Evolutionary conservation across 78 protist species (phyloP).

Genomic region (Diacronema lutheri): DNA sequence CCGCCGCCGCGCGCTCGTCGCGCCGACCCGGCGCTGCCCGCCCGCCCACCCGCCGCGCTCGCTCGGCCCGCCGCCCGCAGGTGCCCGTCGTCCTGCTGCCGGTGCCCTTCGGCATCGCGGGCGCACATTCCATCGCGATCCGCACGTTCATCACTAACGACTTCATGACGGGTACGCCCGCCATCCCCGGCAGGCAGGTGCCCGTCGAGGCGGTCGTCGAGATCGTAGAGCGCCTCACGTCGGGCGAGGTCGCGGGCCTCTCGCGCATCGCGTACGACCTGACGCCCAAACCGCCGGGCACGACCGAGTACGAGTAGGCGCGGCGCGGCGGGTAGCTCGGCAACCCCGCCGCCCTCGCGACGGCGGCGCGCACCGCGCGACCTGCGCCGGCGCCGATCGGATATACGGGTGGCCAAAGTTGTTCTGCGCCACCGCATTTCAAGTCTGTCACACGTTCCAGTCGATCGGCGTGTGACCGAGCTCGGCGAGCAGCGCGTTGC

Average conservation of each 20-base stretch:
- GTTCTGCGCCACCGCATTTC: too few species aligned
- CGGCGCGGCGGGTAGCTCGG: not conserved
- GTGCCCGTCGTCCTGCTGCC: constrained; percentile 74
- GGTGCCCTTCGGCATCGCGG: not conserved
- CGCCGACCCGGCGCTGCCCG: too few species aligned
- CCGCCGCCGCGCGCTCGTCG: too few species aligned
- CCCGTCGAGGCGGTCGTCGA: constrained; percentile 18
- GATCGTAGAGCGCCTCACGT: not conserved
- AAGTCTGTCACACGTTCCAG: too few species aligned
- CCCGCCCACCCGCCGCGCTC: too few species aligned
- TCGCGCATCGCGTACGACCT: constrained; percentile 69
- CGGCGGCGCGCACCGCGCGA: too few species aligned
- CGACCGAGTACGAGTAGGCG: constrained; percentile 87
- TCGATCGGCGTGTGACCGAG: too few species aligned
- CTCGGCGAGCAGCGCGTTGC: too few species aligned
- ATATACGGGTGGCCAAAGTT: too few species aligned
- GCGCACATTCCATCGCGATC: constrained; percentile 11
- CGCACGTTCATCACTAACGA: constrained; percentile 38
- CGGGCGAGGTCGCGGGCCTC: not conserved
- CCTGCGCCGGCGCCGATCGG: too few species aligned
- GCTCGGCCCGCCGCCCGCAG: constrained; percentile 70
- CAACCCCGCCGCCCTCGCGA: too few species aligned
- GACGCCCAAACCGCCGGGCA: constrained; percentile 93
- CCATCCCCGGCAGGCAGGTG: constrained; percentile 14
- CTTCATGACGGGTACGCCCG: constrained; percentile 6